Conservation (phyloP, 441 rosid genomes). For the Gossypium lobatum region DNA sequence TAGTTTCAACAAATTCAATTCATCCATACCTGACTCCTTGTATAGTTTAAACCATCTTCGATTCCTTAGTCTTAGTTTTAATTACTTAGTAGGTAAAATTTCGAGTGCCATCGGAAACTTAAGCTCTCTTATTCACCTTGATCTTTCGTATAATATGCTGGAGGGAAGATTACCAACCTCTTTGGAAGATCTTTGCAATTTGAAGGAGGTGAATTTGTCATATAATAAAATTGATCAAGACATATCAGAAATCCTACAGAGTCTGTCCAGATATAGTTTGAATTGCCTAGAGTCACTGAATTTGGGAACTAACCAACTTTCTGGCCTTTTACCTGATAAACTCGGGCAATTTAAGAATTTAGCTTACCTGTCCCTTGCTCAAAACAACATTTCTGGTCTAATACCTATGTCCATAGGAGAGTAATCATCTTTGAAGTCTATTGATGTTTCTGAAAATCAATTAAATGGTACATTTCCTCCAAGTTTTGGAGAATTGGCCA, state of each 20-base stretch:
- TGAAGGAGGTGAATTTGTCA: not conserved
- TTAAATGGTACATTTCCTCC: conserved; percentile 2
- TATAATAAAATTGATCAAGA: not conserved
- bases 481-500: not conserved
- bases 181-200: not conserved
- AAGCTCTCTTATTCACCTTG: conserved; percentile 1
- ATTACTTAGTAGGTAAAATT: not conserved
- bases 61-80: not conserved
- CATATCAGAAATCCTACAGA: not conserved
- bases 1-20: not conserved
- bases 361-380: not conserved
- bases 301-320: not conserved
- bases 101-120: not conserved
- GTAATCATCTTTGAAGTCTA: not conserved
- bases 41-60: conserved; percentile 1
- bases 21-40: not conserved
- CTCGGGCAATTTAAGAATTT: not conserved
- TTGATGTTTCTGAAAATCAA: not conserved
- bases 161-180: not conserved
- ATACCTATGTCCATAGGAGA: not conserved
- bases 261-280: not conserved
- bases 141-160: not conserved
- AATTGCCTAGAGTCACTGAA: not conserved
- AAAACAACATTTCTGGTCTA: not conserved
- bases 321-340: not conserved